These are phyloP conservation scores for Fusarium paranaense DNA, from an alignment of 2,329 filamentous ascomycete species.

Conservation along the genomic window DNA sequence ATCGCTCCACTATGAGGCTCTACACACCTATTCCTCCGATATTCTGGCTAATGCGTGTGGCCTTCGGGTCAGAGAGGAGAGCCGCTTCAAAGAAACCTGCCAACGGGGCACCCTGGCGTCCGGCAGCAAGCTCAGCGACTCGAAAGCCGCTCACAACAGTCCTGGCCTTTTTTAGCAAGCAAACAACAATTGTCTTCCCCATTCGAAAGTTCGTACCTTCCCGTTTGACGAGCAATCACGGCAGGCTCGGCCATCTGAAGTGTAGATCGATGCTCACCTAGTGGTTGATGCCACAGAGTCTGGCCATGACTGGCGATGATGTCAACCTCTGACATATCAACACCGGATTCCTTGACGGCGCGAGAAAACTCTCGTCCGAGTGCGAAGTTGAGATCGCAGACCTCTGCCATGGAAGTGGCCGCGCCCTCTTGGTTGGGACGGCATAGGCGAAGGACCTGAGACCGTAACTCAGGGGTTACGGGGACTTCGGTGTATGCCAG, in stretches of 20 bases:
- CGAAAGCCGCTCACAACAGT: conserved; percentile 61
- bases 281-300: background rate
- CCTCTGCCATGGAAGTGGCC: conserved; percentile 23
- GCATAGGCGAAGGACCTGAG: conserved; percentile 23
- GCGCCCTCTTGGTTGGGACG: conserved; percentile 11
- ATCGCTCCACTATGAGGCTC: background rate
- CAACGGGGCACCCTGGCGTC: conserved; percentile 61
- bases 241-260: background rate
- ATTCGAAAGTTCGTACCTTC: background rate
- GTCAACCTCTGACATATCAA: conserved; percentile 48
- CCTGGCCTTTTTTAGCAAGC: background rate
- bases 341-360: conserved; percentile 19
- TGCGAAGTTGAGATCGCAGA: conserved; percentile 34
- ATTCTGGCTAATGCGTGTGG: conserved; percentile 49
- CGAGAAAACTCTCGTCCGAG: conserved; percentile 29
- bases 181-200: background rate
- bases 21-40: background rate
- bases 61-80: conserved; percentile 58
- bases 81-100: conserved; percentile 64
- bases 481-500: conserved; percentile 26
- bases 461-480: conserved; percentile 10
- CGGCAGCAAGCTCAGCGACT: conserved; percentile 60
- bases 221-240: background rate
- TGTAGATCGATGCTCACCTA: background rate
- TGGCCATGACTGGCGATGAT: conserved; percentile 3